Evolutionary conservation across 495 filamentous ascomycete species (phyloP), one percentile per base, ranked within the genome.

Genomic region (Paragyromitra xinjiangensis): DNA sequence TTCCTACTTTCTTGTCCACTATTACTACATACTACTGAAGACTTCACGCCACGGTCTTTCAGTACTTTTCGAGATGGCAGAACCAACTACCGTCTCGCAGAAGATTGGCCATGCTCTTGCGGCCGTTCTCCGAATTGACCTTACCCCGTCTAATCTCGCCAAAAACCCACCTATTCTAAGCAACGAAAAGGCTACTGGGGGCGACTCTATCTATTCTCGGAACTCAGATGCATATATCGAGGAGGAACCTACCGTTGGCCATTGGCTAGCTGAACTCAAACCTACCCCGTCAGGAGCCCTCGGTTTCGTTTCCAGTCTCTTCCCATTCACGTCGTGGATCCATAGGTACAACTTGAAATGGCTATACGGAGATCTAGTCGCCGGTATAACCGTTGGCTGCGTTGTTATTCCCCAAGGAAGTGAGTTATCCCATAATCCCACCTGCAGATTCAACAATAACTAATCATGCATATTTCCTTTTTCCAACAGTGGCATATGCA

Each of bases 351-450:
- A 99, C 83, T 3, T 90, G 56, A 89, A 92, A 86, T 99, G 95
- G 95, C 84, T 98, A 11, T 78, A 89, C 12, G 95, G 95, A 69
- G 95, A 99, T 84, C 82, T 98, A 55, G 90, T 97, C 62, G 96
- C 95, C 67, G 95, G 95, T 81, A 92, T 99, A 81, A 99, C 95
- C 6, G 94, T 98, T 66, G 95, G 95, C 68, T 92, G 91, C 64
- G 95, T 99, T 44, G 95, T 99, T 24, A 93, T 99, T 39, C 95
- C 95, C 5, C 95, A 99, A 82, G 92, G 93, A 71, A 98, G 81
- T 83, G 53, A 81, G 80, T 82, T 26, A 22, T 22, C 44, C 26
- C 24, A 34, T 3, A 3, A 34, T 34, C 29, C 29, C 29, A 34
- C 29, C 29, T 34, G 29, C 29, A 34, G 29, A 34, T 34, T 34